Base-by-base conservation (phyloP, 2,329 filamentous ascomycete genomes). In the Zasmidium cellare region DNA sequence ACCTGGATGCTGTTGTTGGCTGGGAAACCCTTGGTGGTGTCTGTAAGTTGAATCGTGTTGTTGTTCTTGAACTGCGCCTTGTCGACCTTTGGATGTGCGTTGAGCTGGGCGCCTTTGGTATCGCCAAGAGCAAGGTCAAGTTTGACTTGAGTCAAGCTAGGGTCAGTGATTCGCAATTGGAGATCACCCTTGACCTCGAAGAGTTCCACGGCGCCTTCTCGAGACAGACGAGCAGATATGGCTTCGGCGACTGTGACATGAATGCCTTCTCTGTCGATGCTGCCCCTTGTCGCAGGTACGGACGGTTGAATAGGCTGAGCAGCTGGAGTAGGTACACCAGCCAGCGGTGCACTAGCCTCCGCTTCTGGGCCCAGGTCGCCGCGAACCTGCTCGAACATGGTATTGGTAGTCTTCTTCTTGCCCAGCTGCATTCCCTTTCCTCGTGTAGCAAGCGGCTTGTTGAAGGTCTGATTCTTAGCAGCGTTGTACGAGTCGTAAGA, bases 401-500 rank as follows among this genome's bases (percentile, higher is more conserved):
- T 93, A 75, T 96, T 93, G 25, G 90, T 96, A 20, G 91, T 92
- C 81, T 97, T 97, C 80, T 99, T 99, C 82, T 97, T 97, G 77
- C 94, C 94, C 57, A 99, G 82, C 76, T 97, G 93, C 96, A 99
- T 99, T 67, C 94, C 94, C 81, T 99, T 99, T 69, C 91, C 92
- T 78, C 96, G 91, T 59, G 88, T 84, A 51, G 90, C 85, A 70
- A 85, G 73, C 51, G 83, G 79, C 85, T 94, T 96, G 78, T 86
- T 86, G 72, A 86, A 89, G 1, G 87, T 80, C 79, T 96, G 96
- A 80, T 96, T 97, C 86, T 97, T 97, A 77, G 96, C 94, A 1
- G 92, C 92, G 76, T 96, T 92, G 75, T 99, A 99, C 31, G 86
- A 89, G 76, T 97, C 92, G 78, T 96, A 96, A 6, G 89, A 90